Conservation (phyloP, 2,329 filamentous ascomycete genomes). For the Aspergillus proliferans region DNA sequence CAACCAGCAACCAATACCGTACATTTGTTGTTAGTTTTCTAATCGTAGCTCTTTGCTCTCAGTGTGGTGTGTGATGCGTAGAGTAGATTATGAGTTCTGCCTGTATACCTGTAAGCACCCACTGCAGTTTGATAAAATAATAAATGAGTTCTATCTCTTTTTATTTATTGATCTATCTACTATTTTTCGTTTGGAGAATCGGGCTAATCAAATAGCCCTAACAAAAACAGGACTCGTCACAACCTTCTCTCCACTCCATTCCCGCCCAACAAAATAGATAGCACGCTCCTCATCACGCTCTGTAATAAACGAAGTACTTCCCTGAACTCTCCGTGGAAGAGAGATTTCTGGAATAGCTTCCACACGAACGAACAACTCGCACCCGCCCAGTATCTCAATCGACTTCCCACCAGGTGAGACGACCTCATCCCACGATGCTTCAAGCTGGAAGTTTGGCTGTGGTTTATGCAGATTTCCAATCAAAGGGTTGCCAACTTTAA, state of each 20-base stretch:
- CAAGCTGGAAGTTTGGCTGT: slow-evolving; percentile 6
- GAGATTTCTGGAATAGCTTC: slow-evolving; percentile 6
- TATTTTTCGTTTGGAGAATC: too few relatives aligned
- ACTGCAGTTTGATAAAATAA: too few relatives aligned
- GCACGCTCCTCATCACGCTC: not conserved
- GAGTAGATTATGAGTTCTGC: too few relatives aligned
- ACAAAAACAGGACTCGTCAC: slow-evolving; percentile 9
- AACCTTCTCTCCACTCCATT: slow-evolving; percentile 9
- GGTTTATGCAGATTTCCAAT: slow-evolving; percentile 6
- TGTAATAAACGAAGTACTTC: not conserved
- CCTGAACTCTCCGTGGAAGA: slow-evolving; percentile 4
- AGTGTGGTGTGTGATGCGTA: too few relatives aligned
- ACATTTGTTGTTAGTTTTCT: too few relatives aligned
- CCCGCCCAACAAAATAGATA: slow-evolving; percentile 10
- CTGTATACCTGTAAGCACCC: too few relatives aligned
- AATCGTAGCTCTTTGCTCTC: too few relatives aligned
- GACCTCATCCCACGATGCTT: slow-evolving; percentile 5
- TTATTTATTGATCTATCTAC: too few relatives aligned
- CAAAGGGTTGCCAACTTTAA: slow-evolving; percentile 7
- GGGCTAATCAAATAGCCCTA: not conserved
- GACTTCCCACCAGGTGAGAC: slow-evolving; percentile 1
- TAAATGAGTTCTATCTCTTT: too few relatives aligned
- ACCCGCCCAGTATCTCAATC: slow-evolving; percentile 7
- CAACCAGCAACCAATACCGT: too few relatives aligned
- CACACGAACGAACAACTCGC: slow-evolving; percentile 6